Base-by-base conservation (phyloP, 805 yeast species). In the Candida ipomoeae region DNA sequence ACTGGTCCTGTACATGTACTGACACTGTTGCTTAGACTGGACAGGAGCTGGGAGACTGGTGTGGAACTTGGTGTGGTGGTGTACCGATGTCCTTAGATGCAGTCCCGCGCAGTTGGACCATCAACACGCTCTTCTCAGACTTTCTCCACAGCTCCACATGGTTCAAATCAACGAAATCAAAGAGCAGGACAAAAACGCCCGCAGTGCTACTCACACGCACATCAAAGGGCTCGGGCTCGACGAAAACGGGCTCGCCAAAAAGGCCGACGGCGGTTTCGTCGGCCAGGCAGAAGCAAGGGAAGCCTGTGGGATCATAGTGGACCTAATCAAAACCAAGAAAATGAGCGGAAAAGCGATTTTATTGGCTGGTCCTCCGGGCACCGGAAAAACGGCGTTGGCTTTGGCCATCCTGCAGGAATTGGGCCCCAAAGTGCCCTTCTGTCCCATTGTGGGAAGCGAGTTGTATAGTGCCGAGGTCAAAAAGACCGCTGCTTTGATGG, bases 341-440 rank as follows among this genome's bases (percentile, higher is more conserved):
- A 87, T 94, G 85, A 86, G 96, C 46, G 99, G 99, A 29, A 87
- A 92, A 63, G 98, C 97, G n/a, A 83, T 94, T 46, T 71, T 94
- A 53, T 77, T 94, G 48, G 98, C 99, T 0, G 99, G 99, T 47
- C 96, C 96, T 5, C 98, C 99, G 8, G 97, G 98, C 0, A 92
- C 98, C 5, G 99, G 99, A 65, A 94, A 94, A 67, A 94, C 99
- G 2, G 99, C 99, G 1, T 78, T 94, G 62, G 98, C 98, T 0
- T 77, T 94, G 61, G 99, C 97, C 1, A 84, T 94, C 50, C 89
- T 97, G 3, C 98, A 94, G 67, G 97, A 89, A 66, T 77, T 94
- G 60, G 99, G 99, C 4, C 94, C 96, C 37, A 90, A 92, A 64
- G 98, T 94, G 48, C 99, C 99, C 43, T 94, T 94, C 66, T 91